Evolutionary conservation across 2,329 filamentous ascomycete genomes (phyloP).

Genomic region (Bipolaris sorokiniana): DNA sequence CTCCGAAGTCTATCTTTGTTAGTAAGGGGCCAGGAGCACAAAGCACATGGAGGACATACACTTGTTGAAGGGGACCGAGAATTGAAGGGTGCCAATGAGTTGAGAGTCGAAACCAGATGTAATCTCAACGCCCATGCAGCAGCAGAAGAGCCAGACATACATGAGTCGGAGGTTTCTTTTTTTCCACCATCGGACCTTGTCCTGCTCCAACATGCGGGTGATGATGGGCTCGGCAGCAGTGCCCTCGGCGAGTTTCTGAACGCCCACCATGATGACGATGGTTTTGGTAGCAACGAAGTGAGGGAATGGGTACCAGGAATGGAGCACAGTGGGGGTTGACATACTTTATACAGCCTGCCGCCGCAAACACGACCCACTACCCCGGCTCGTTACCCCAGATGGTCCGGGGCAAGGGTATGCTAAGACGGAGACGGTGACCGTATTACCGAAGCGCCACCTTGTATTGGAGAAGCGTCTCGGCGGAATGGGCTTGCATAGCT

Average conservation of each 20-base stretch:
- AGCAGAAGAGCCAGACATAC: constrained; percentile 48
- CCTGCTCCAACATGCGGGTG: constrained; percentile 51
- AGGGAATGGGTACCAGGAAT: constrained; percentile 17
- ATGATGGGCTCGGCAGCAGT: constrained; percentile 50
- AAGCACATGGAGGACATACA: constrained; percentile 24
- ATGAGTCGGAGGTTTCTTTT: constrained; percentile 49
- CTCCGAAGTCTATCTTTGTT: constrained; percentile 36
- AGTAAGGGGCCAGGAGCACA: not conserved
- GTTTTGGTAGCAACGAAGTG: constrained; percentile 9
- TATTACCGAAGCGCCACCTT: constrained; percentile 34
- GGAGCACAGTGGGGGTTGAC: constrained; percentile 12
- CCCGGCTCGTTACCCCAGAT: constrained; percentile 37
- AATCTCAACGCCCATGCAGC: constrained; percentile 49
- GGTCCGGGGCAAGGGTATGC: constrained; percentile 19
- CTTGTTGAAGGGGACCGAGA: constrained; percentile 43
- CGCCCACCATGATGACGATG: constrained; percentile 30
- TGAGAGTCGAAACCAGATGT: constrained; percentile 49
- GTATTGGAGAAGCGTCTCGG: constrained; percentile 34
- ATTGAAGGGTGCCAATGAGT: constrained; percentile 47
- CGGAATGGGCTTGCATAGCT: constrained; percentile 19
- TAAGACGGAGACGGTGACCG: constrained; percentile 34
- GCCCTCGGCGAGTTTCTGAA: constrained; percentile 33
- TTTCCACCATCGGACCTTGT: constrained; percentile 53
- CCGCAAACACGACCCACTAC: constrained; percentile 10
- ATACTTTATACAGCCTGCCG: constrained; percentile 32